These are phyloP conservation scores for Eutrema salsugineum DNA, from an alignment of 441 rosid genomes.

Conservation along the genomic window DNA sequence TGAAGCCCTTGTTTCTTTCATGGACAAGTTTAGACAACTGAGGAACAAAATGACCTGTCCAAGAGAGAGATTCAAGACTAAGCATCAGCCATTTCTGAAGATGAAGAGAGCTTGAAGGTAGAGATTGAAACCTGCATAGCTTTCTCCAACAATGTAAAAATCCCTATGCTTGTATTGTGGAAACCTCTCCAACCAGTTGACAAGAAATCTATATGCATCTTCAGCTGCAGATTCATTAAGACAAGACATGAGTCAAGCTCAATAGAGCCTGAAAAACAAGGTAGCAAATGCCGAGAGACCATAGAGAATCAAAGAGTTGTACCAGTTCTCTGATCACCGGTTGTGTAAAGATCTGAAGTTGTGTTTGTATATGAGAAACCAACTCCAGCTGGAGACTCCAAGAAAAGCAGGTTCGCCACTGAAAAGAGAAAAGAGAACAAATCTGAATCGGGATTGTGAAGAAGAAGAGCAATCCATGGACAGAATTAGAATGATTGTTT, in stretches of 20 bases:
- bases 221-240: slow-evolving; percentile 53
- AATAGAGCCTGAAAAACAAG: not conserved
- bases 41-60: slow-evolving; percentile 96
- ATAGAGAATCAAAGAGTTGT: slow-evolving; percentile 5
- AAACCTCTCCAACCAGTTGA: slow-evolving; percentile 90
- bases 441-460: slow-evolving; percentile 11
- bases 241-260: not conserved
- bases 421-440: slow-evolving; percentile 14
- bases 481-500: slow-evolving; percentile 9
- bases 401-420: slow-evolving; percentile 95
- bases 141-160: slow-evolving; percentile 92
- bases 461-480: not conserved
- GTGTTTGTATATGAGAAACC: slow-evolving; percentile 93
- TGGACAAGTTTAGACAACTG: slow-evolving; percentile 81
- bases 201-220: slow-evolving; percentile 73
- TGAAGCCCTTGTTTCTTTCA: slow-evolving; percentile 60
- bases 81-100: not conserved
- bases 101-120: not conserved
- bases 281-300: not conserved
- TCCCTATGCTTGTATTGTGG: slow-evolving; percentile 92
- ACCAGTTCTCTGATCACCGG: slow-evolving; percentile 92
- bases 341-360: slow-evolving; percentile 66
- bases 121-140: slow-evolving; percentile 76
- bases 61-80: not conserved
- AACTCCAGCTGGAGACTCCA: slow-evolving; percentile 98